Base-by-base conservation (phyloP, 2,329 filamentous ascomycete genomes). In the Stylonectria norvegica region DNA sequence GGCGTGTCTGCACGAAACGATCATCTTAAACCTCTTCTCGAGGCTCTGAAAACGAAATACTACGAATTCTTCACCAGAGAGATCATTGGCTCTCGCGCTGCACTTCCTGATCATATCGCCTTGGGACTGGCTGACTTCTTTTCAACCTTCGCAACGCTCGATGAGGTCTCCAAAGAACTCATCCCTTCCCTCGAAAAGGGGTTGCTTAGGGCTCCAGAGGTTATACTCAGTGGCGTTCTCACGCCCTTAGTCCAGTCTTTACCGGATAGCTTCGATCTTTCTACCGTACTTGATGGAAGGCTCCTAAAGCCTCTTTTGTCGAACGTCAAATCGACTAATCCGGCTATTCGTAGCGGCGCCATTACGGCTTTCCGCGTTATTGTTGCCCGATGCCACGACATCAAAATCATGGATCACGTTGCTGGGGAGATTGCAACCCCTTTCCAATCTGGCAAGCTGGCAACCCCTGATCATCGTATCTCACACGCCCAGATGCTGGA, bases 321-420 rank as follows among this genome's bases (percentile, higher is more conserved):
- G 28, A 95, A 89, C 59, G 74, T 90, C 63, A 96, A 95, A 64
- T 97, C 93, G 2, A 90, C 86, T 57, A 97, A 95, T 61, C 70
- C 79, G 11, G 66, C 67, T 3, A 88, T 96, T 47, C 83, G 91
- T 40, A 78, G 78, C 47, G 89, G 89, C 17, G 86, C 87, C 7
- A 67, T 90, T 16, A 73, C 76, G 27, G 85, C 85, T 6, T 95
- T 97, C 61, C 75, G 76, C 49, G 76, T 78, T 8, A 71, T 90
- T n/a, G 77, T 87, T 20, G 63, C 68, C 29, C 75, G 77, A 51
- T 86, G 80, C 50, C 61, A 68, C 34, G 76, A 87, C 48, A 64
- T 72, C 5, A 62, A 70, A 4, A 64, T 73, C 4, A 66, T 95
- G 29, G 74, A 79, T 23, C 83, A 85, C 55, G 77, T 90, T 30